Conservation (phyloP, 2,329 filamentous ascomycete genomes). For the Fusarium foetens region DNA sequence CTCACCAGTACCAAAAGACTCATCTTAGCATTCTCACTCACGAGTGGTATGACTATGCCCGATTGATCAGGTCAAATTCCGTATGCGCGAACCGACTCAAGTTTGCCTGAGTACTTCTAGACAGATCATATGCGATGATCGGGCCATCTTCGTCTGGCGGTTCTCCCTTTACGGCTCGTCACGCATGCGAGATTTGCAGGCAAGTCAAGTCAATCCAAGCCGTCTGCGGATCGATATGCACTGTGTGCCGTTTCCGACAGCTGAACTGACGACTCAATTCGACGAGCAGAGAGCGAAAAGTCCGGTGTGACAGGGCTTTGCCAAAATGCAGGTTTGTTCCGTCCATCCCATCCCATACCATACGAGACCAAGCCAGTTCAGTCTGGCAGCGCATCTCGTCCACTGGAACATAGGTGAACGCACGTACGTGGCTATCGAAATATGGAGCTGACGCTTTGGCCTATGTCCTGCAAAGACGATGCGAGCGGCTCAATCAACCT, state of each 20-base stretch:
- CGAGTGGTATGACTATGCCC: too few relatives aligned
- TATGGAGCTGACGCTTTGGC: background rate
- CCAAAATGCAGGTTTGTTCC: background rate
- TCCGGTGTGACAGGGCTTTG: background rate
- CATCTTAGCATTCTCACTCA: background rate
- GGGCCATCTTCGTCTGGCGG: background rate
- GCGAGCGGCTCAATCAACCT: background rate
- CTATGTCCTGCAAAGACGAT: background rate
- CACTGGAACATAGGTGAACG: background rate
- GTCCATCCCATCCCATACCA: background rate
- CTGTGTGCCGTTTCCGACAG: rapidly evolving
- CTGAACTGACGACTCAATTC: background rate
- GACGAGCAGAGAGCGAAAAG: background rate
- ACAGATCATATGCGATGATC: background rate
- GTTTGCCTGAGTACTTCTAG: background rate
- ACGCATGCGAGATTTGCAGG: conserved; percentile 3
- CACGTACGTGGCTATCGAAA: rapidly evolving
- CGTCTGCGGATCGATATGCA: background rate
- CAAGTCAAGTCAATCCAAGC: background rate
- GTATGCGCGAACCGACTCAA: background rate
- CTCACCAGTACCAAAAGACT: background rate
- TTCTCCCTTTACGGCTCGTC: background rate
- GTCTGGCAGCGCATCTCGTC: background rate
- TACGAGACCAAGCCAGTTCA: background rate
- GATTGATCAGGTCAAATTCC: too few relatives aligned